These are phyloP conservation scores for Tylopilus orsonianus DNA, from an alignment of 1,284 basidiomycete genomes.

Conservation along the genomic window DNA sequence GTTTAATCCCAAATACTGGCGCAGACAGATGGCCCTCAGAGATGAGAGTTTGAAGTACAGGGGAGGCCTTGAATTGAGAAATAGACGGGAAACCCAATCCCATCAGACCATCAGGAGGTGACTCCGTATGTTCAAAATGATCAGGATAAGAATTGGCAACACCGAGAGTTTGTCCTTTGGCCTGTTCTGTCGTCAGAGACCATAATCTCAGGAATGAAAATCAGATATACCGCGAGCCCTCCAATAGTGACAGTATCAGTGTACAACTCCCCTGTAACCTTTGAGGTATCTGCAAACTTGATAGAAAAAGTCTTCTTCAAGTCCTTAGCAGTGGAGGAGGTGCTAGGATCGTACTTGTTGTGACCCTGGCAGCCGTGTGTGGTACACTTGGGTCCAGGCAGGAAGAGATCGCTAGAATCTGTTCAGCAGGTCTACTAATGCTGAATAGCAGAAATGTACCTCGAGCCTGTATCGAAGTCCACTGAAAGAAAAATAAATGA, in stretches of 20 bases:
- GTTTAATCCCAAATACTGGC: constrained; percentile 41
- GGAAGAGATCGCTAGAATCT: constrained; percentile 7
- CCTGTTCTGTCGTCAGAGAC: constrained; percentile 13
- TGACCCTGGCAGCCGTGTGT: constrained; percentile 26
- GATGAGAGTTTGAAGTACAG: constrained; percentile 24
- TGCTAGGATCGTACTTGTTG: constrained; percentile 27
- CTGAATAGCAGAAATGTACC: background rate
- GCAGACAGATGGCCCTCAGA: constrained; percentile 24
- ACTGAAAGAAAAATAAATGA: constrained; percentile 8
- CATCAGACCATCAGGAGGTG: constrained; percentile 24
- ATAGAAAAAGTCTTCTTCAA: constrained; percentile 25
- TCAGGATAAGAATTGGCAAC: constrained; percentile 15
- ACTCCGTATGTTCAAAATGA: constrained; percentile 2
- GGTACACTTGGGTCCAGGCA: constrained; percentile 6
- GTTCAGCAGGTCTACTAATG: background rate
- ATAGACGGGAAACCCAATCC: constrained; percentile 20
- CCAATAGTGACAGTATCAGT: constrained; percentile 33
- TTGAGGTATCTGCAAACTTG: constrained; percentile 34
- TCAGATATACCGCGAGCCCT: constrained; percentile 19
- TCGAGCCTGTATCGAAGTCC: constrained; percentile 21
- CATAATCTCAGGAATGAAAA: background rate
- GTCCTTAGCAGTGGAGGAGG: constrained; percentile 30
- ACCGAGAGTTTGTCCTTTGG: constrained; percentile 15
- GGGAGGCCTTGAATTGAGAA: constrained; percentile 8
- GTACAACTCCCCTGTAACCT: constrained; percentile 31